Percentiles rank a stretch among this genome's conserved stretches.
phyloP scores from a whole-genome alignment of 768 basidiomycete species.

The Suillus bovinus region DNA sequence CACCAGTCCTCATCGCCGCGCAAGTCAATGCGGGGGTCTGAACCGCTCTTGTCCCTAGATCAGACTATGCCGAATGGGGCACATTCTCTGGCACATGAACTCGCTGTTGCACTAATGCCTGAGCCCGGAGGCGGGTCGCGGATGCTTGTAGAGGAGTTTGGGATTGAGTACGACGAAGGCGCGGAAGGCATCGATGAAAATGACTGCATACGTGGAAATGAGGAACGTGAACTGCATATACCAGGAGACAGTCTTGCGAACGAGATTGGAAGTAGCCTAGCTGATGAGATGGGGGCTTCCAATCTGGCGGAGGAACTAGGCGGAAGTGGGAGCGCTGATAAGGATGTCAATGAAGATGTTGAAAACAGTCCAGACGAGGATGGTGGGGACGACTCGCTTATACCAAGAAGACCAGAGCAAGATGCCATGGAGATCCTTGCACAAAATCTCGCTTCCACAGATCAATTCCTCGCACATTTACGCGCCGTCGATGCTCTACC shows the following conservation, averaged over 20 bases:
- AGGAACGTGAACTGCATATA: slow-evolving; percentile 27
- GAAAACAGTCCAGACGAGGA: slow-evolving; percentile 26
- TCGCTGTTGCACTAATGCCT: slow-evolving; percentile 85
- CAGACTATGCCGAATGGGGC: slow-evolving; percentile 31
- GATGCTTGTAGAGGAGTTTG: slow-evolving; percentile 84
- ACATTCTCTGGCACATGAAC: slow-evolving; percentile 83
- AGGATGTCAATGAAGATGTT: slow-evolving; percentile 13
- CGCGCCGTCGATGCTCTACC: slow-evolving; percentile 65
- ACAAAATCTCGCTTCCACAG: slow-evolving; percentile 73
- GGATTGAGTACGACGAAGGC: slow-evolving; percentile 86
- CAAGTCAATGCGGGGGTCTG: slow-evolving; percentile 14
- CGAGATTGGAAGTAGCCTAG: slow-evolving; percentile 23
- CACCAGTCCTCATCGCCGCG: slow-evolving; percentile 7
- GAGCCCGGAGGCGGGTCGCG: slow-evolving; percentile 74
- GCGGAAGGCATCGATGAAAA: slow-evolving; percentile 76
- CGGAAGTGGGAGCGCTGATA: slow-evolving; percentile 14
- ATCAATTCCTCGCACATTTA: slow-evolving; percentile 73
- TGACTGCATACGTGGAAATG: slow-evolving; percentile 29
- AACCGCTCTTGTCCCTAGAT: slow-evolving; percentile 34
- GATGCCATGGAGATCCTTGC: slow-evolving; percentile 77
- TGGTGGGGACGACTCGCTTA: slow-evolving; percentile 26
- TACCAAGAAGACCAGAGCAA: slow-evolving; percentile 28
- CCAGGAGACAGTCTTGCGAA: slow-evolving; percentile 23
- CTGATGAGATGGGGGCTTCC: slow-evolving; percentile 25
- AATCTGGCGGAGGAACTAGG: slow-evolving; percentile 43